Conservation (phyloP, 768 basidiomycete genomes). For the Daedaleopsis sinensis region DNA sequence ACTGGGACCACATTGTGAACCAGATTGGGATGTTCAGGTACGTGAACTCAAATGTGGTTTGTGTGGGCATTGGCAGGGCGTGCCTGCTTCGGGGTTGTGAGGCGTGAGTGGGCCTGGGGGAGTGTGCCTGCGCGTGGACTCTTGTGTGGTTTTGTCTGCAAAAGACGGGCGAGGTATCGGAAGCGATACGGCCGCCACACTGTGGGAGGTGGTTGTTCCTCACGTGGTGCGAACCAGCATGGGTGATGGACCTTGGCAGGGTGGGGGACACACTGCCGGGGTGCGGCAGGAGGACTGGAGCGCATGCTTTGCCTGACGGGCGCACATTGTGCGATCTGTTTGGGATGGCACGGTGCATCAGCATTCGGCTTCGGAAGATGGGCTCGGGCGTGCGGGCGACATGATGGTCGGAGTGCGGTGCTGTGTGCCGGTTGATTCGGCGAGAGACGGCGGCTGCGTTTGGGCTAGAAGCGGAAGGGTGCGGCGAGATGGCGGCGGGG, state of each 20-base stretch:
- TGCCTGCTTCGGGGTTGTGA: neutral
- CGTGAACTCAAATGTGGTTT: conserved; percentile 24
- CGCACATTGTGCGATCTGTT: neutral
- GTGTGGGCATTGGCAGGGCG: neutral
- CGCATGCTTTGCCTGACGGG: neutral
- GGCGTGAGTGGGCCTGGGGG: conserved; percentile 12
- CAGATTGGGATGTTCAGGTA: conserved; percentile 99
- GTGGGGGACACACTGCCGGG: neutral
- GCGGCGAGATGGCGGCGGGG: conserved; percentile 8
- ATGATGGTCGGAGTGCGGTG: conserved; percentile 9
- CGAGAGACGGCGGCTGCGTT: conserved; percentile 14
- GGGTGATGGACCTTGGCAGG: neutral
- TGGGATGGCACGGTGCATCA: conserved; percentile 5
- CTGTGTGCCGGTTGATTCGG: conserved; percentile 11
- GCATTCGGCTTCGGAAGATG: conserved; percentile 1
- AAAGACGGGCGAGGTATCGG: neutral
- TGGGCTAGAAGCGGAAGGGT: conserved; percentile 7
- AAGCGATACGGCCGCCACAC: neutral
- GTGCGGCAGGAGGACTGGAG: neutral
- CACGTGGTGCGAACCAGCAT: neutral
- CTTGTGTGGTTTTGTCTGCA: conserved; percentile 5
- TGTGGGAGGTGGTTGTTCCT: neutral
- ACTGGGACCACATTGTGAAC: conserved; percentile 93
- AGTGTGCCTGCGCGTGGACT: conserved; percentile 16
- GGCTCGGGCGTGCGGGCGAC: neutral